A percentile compares a stretch with the other conserved stretches of the same genome.
phyloP scores from a whole-genome alignment of 306 rosid genomes.

The Vigna angularis region DNA sequence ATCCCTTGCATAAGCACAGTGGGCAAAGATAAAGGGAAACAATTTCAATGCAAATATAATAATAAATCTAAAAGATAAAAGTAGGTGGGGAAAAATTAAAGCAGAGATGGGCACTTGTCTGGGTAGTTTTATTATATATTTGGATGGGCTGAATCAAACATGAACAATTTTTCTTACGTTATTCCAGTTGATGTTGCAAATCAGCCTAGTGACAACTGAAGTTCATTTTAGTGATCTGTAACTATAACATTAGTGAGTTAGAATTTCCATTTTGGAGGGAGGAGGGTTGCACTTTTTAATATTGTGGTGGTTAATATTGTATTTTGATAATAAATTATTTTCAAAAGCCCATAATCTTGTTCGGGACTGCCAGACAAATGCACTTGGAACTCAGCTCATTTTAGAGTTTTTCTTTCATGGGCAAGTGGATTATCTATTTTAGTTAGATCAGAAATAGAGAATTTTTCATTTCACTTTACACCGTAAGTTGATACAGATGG shows the following conservation, averaged over 20 bases:
- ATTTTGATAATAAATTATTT: conserved; percentile 18
- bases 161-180: not conserved
- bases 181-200: not conserved
- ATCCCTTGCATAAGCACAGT: too few species aligned
- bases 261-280: not conserved
- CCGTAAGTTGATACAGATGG: not conserved
- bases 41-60: too few species aligned
- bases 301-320: not conserved
- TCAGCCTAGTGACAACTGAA: conserved; percentile 13
- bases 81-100: too few species aligned
- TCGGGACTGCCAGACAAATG: not conserved
- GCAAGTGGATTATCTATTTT: not conserved
- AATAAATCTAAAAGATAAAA: too few species aligned
- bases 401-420: not conserved
- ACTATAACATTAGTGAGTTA: not conserved
- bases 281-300: not conserved
- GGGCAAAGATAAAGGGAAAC: too few species aligned
- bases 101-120: too few species aligned
- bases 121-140: too few species aligned
- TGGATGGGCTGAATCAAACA: not conserved
- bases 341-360: conserved; percentile 1
- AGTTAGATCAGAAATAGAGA: not conserved
- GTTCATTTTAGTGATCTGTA: not conserved
- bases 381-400: not conserved
- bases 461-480: not conserved